These are phyloP conservation scores for Lasiosphaeriaceae sp. DNA, from an alignment of 495 filamentous ascomycete genomes.

Conservation along the genomic window DNA sequence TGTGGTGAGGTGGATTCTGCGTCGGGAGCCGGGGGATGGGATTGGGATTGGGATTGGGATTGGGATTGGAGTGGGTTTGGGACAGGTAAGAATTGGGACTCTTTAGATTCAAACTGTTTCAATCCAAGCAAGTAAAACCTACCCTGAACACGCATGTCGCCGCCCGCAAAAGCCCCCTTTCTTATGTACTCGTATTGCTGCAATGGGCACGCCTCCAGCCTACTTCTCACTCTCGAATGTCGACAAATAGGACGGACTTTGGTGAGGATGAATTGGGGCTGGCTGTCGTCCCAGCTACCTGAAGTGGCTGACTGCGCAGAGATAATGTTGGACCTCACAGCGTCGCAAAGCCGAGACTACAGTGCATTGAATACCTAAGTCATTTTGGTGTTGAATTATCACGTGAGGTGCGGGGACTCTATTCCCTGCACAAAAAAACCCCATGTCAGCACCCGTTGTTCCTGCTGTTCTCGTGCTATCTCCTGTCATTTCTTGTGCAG, in stretches of 20 bases:
- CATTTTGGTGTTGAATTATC: neutral
- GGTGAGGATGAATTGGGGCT: too few species aligned
- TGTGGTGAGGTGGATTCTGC: too few species aligned
- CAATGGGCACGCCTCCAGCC: too few species aligned
- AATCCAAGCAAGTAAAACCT: neutral
- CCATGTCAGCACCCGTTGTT: neutral
- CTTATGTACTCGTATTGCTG: neutral
- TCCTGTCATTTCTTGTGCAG: neutral
- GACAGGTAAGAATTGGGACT: neutral
- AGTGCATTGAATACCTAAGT: neutral
- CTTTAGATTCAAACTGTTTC: neutral
- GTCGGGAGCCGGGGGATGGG: too few species aligned
- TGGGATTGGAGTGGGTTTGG: neutral
- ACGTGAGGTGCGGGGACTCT: neutral
- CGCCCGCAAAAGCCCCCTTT: neutral
- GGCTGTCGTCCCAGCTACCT: too few species aligned
- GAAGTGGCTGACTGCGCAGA: too few species aligned
- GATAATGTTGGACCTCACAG: too few species aligned
- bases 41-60: too few species aligned
- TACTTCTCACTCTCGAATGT: too few species aligned
- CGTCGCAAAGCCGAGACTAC: neutral
- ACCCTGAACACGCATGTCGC: slow-evolving; percentile 19
- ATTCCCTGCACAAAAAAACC: neutral
- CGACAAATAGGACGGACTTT: too few species aligned
- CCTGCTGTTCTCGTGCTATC: neutral